Conservation (phyloP, 1,284 basidiomycete species). For the Athelia sp. region DNA sequence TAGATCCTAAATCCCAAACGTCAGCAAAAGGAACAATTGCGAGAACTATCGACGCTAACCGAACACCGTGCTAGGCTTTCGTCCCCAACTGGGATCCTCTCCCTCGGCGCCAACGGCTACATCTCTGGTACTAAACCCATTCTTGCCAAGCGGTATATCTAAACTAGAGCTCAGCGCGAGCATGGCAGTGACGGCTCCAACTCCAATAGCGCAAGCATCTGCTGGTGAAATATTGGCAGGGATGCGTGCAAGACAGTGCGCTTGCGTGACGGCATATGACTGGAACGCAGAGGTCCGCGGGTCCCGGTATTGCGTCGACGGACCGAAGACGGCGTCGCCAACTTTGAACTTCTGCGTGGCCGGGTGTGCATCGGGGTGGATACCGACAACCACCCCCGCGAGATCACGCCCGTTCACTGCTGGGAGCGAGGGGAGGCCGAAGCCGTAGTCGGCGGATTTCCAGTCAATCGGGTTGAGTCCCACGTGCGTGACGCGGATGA, state of each 20-base stretch:
- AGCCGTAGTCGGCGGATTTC: neutral
- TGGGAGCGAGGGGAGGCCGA: too few relatives aligned
- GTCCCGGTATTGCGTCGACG: neutral
- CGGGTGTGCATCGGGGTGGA: too few relatives aligned
- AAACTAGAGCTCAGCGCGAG: neutral
- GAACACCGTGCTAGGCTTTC: neutral
- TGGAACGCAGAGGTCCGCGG: neutral
- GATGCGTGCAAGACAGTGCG: neutral
- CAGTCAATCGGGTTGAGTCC: neutral
- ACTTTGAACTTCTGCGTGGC: neutral
- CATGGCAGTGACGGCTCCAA: neutral
- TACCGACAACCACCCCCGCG: too few relatives aligned
- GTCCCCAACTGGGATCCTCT: neutral
- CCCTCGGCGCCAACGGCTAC: neutral
- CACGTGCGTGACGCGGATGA: neutral
- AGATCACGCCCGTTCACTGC: too few relatives aligned
- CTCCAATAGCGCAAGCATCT: neutral
- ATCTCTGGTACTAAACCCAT: neutral
- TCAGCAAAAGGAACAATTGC: too few relatives aligned
- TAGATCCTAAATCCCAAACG: too few relatives aligned
- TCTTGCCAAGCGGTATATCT: neutral
- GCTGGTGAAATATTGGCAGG: neutral
- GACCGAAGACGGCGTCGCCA: neutral
- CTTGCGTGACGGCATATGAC: neutral
- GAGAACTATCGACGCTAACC: too few relatives aligned